Conservation (phyloP, 176 grass and related monocot genomes). For the Musa beccarii region DNA sequence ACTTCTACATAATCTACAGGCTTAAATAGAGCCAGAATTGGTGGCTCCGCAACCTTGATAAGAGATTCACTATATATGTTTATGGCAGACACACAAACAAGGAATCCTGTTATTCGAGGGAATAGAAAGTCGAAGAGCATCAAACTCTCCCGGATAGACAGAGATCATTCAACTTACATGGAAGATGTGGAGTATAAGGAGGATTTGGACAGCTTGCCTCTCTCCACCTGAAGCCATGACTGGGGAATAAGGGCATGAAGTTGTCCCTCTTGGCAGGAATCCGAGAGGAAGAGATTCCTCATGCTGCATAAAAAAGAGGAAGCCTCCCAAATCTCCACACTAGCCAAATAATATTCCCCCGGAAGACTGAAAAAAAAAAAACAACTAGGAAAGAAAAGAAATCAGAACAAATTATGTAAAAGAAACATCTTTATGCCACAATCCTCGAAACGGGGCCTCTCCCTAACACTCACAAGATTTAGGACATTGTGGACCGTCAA, state of each 20-base stretch:
- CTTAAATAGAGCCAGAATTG: conserved; percentile 54
- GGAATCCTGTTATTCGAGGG: not conserved
- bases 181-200: conserved; percentile 70
- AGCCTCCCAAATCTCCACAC: conserved; percentile 88
- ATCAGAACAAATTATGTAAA: not conserved
- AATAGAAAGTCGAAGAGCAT: not conserved
- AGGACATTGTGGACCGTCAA: not conserved
- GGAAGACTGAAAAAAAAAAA: not conserved
- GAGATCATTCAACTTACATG: conserved; percentile 45
- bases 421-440: not conserved
- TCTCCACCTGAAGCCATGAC: conserved; percentile 94
- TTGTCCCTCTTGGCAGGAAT: conserved; percentile 66
- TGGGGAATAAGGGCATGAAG: conserved; percentile 66
- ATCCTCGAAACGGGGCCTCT: not conserved
- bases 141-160: not conserved
- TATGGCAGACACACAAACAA: not conserved
- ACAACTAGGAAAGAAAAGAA: not conserved
- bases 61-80: conserved; percentile 58
- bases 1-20: conserved; percentile 75
- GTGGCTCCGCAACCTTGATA: conserved; percentile 78
- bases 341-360: conserved; percentile 10
- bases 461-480: not conserved
- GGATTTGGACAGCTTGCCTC: conserved; percentile 61
- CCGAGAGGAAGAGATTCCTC: conserved; percentile 76
- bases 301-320: conserved; percentile 85